Evolutionary conservation across 2,329 filamentous ascomycete genomes (phyloP).

Genomic region (Ceratocystis destructans): DNA sequence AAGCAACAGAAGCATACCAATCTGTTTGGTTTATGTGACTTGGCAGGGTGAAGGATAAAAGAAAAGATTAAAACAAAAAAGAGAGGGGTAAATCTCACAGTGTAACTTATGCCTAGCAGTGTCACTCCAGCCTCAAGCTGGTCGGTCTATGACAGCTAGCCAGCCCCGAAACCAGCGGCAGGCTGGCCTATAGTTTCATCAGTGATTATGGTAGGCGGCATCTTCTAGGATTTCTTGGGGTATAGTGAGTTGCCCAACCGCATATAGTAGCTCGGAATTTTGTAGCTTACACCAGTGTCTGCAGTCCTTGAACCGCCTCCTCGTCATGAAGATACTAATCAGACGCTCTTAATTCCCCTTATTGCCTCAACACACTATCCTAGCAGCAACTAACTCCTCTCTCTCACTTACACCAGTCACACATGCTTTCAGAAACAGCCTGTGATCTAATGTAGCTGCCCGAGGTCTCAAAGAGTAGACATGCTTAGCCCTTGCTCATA

Average conservation of each 20-base stretch:
- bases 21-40: not conserved
- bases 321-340: no score
- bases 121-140: not conserved
- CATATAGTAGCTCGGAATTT: no score
- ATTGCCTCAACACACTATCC: no score
- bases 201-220: not conserved
- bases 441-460: not conserved
- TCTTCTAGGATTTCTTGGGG: no score
- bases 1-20: not conserved
- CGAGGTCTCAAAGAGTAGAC: not conserved
- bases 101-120: not conserved
- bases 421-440: not conserved
- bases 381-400: not conserved
- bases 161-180: not conserved
- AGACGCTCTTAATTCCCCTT: no score
- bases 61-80: not conserved
- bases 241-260: no score
- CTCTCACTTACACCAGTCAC: not conserved
- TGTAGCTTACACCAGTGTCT: no score
- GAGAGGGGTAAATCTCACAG: not conserved
- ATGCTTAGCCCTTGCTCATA: not conserved
- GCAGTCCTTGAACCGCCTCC: no score
- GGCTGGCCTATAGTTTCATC: not conserved
- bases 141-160: not conserved
- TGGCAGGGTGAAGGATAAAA: no score